Conservation (phyloP, 1,139 yeast species). For the Kodamaea arcana region DNA sequence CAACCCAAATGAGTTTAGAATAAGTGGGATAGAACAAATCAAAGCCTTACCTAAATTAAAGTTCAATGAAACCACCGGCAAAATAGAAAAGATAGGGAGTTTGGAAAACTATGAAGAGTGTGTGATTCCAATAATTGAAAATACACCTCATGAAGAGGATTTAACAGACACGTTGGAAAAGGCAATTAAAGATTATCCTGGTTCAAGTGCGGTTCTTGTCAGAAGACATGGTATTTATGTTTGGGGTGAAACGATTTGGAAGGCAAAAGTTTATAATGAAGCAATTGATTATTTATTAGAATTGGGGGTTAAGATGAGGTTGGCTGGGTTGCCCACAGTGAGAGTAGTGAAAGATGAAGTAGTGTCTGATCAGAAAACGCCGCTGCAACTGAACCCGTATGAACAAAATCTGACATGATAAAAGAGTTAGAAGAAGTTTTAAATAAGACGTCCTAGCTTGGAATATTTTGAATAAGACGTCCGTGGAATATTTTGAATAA, state of each 20-base stretch:
- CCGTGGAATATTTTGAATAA: no score
- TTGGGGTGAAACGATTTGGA: constrained; percentile 93
- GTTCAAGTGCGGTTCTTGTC: constrained; percentile 80
- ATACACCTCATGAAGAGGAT: constrained; percentile 85
- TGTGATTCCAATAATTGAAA: constrained; percentile 85
- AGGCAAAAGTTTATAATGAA: constrained; percentile 89
- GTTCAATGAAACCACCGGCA: constrained; percentile 31
- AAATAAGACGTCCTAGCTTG: no score
- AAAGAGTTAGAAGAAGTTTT: no score
- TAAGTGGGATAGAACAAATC: constrained; percentile 84
- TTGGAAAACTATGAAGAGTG: constrained; percentile 71
- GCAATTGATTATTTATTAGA: constrained; percentile 88
- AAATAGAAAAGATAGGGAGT: constrained; percentile 60
- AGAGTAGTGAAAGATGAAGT: no score
- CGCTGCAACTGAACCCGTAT: no score
- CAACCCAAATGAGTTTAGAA: constrained; percentile 60
- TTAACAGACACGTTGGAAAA: constrained; percentile 63
- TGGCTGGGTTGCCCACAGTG: constrained; percentile 50
- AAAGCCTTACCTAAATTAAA: constrained; percentile 72
- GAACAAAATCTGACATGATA: no score
- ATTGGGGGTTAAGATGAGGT: constrained; percentile 76
- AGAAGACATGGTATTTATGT: constrained; percentile 93
- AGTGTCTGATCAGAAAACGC: no score
- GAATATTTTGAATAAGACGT: no score
- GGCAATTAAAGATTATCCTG: constrained; percentile 66